Percentiles rank a stretch among this genome's conserved stretches.
phyloP scores from a whole-genome alignment of 768 basidiomycete genomes.

The Phaeotremella fagi region DNA sequence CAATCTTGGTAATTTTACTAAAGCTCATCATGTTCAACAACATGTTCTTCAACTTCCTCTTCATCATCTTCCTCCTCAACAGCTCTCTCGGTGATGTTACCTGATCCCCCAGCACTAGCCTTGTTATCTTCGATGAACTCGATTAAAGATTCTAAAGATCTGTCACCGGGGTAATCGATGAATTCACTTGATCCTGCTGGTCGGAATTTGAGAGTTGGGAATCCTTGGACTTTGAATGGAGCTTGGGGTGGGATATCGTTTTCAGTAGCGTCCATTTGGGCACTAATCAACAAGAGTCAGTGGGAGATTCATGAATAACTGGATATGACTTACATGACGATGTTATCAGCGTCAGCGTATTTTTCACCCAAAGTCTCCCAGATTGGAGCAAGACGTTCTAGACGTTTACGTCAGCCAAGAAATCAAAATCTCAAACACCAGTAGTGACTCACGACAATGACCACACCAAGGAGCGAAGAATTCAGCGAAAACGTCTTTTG shows the following conservation, averaged over 20 bases:
- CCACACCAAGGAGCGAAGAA: conserved; percentile 93
- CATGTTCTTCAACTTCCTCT: conserved; percentile 30
- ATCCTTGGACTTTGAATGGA: conserved; percentile 75
- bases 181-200: conserved; percentile 79
- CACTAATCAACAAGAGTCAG: too few relatives aligned
- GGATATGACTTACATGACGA: conserved; percentile 66
- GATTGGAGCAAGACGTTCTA: conserved; percentile 73
- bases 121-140: conserved; percentile 77
- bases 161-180: conserved; percentile 83
- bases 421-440: too few relatives aligned
- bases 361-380: conserved; percentile 89
- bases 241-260: conserved; percentile 89
- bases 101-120: conserved; percentile 53
- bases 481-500: conserved; percentile 91
- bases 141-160: conserved; percentile 73
- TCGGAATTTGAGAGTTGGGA: conserved; percentile 94
- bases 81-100: conserved; percentile 17
- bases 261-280: conserved; percentile 93
- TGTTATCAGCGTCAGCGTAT: conserved; percentile 64
- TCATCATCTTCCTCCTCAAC: conserved; percentile 14
- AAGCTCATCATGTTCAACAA: conserved; percentile 46
- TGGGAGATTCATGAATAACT: too few relatives aligned
- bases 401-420: neutral
- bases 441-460: conserved; percentile 24
- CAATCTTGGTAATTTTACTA: conserved; percentile 10